Evolutionary conservation across 148 eudicot genomes (phyloP).

Genomic region (Vaccinium darrowii): DNA sequence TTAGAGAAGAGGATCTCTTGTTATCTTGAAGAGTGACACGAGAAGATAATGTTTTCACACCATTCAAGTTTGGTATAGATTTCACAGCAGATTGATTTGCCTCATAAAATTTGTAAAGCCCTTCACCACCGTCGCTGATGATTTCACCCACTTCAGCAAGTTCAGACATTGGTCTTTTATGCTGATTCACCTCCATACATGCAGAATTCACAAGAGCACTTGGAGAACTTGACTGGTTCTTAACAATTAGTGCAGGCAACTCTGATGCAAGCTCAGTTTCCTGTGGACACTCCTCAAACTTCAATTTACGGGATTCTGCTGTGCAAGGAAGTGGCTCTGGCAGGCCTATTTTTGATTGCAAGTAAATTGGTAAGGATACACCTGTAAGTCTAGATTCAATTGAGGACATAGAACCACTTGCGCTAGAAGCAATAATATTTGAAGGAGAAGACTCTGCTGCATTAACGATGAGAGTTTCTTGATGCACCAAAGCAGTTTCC

Average conservation of each 20-base stretch:
- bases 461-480: constrained; percentile 24
- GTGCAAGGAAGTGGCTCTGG: constrained; percentile 19
- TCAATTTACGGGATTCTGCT: constrained; percentile 20
- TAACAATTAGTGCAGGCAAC: constrained; percentile 22
- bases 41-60: constrained; percentile 29
- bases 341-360: constrained; percentile 27
- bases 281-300: constrained; percentile 20
- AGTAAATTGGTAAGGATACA: constrained; percentile 24
- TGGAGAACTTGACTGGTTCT: constrained; percentile 26
- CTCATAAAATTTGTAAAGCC: constrained; percentile 58
- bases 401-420: constrained; percentile 22
- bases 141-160: constrained; percentile 26
- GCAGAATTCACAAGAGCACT: constrained; percentile 21
- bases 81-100: constrained; percentile 23
- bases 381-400: constrained; percentile 23
- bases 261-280: constrained; percentile 31
- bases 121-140: constrained; percentile 32
- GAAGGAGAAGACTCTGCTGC: constrained; percentile 23
- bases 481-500: constrained; percentile 29
- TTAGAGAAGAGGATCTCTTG: constrained; percentile 24
- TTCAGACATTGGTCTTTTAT: constrained; percentile 21
- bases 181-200: constrained; percentile 20
- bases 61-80: constrained; percentile 28
- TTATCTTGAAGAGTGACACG: constrained; percentile 26
- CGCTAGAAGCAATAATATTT: constrained; percentile 23